Evolutionary conservation across 108 stramenopile species (phyloP), one percentile per base, ranked within the genome.

Genomic region (Skeletonema menzelii): DNA sequence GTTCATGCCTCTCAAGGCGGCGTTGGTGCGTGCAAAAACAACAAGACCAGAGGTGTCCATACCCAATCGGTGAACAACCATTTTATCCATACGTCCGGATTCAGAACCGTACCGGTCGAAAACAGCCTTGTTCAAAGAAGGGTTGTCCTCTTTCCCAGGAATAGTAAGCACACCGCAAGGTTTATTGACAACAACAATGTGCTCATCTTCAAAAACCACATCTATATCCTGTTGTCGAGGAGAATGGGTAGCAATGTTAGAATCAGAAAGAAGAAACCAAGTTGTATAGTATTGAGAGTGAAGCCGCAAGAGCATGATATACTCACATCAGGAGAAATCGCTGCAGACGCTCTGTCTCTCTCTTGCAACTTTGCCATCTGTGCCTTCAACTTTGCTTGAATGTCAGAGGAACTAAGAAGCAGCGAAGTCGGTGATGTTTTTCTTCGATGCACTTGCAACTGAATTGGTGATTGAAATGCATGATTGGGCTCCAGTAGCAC

Each of bases 31-130:
- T 6, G 91, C 84, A 12, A 83, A 73, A 88, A 93, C 85, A 13
- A 91, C 89, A 10, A 87, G 85, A 56, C 87, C 91, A n/a, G 94
- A 92, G 63, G 91, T 95, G 32, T 91, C 91, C 34, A 66, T 63
- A 56, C 90, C 63, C 19, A 91, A 62, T 70, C 95, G 86, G 82
- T 95, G 95, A 8, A 95, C 95, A 7, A 92, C 85, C 53, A 70
- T 53, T 24, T 92, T 58, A 38, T 91, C 95, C 61, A 65, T 74
- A 4, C 91, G 91, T 26, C 88, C 86, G 56, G 85, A 84, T 67
- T 93, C 95, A 4, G 80, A 79, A 15, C 78, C 27, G 91, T 85
- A 32, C 77, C 86, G 70, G 66, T 85, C 37, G 78, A 89, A 59
- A 5, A 86, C 86, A 10, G 90, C 91, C 6, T 56, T 27, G 14